Evolutionary conservation across 2,329 filamentous ascomycete genomes (phyloP), one percentile per base, ranked within the genome.

Genomic region (Fusarium tjaetaba): DNA sequence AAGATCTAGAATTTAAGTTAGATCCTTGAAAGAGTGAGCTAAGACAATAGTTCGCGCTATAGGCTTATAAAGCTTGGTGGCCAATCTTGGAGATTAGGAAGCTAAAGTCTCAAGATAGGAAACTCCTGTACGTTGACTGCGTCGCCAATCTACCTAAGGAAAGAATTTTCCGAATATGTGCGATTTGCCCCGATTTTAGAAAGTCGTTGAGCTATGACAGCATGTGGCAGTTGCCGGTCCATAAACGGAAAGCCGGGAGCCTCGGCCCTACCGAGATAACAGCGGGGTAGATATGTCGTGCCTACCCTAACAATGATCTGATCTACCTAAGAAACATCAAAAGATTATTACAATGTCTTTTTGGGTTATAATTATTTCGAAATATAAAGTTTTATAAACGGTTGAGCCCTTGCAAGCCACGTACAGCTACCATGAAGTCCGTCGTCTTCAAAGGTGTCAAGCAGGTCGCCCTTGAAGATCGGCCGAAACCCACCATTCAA

Each of bases 361-460:
- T 18, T 13, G 7, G 4, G 20, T 4, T 0, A 18, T 13, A 13
- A 32, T 9, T 4, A 10, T 4, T 4, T 6, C 0, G 0, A 18
- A 1, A 18, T 2, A 30, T 22, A 11, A 6, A 16, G 4, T 5
- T 3, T 4, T 10, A 0, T 9, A 0, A 18, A 10, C 3, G 1
- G 0, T 4, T 5, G 1, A 51, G 7, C 0, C 5, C 28, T 22
- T 26, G 0, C 2, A 11, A 3, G 1, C 13, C 9, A 8, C 4
- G 5, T 11, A 16, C 4, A 16, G 4, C 26, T 1, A 0, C 34
- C 13, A 73, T 73, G 71, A 61, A 34, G n/a, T 70, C 72, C 2
- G 68, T 75, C 3, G 71, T 74, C 0, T 68, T 75, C 28, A 70
- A 75, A 5, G 71, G 71, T 0, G 34, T 74, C 5, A 65, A 61